Percentiles rank a stretch among this genome's conserved stretches.
phyloP scores from a whole-genome alignment of 2,329 filamentous ascomycete species.

The Trichoderma hamatum region DNA sequence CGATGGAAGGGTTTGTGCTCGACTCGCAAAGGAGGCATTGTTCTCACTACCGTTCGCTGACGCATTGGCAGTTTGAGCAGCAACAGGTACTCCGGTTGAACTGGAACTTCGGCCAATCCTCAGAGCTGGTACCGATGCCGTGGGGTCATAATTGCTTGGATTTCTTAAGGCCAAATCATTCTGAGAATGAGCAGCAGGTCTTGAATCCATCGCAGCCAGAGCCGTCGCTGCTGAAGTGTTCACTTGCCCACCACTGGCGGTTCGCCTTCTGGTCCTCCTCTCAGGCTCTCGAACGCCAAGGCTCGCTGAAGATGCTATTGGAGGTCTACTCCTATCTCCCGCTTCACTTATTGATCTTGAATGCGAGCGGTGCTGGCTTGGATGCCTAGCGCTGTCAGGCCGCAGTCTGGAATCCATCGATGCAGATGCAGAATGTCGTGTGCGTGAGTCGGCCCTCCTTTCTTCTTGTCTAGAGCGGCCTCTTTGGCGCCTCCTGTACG shows the following conservation, averaged over 20 bases:
- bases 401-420: constrained; percentile 36
- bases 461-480: constrained; percentile 58
- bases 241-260: constrained; percentile 55
- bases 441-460: constrained; percentile 48
- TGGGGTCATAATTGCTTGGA: constrained; percentile 46
- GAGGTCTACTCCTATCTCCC: constrained; percentile 57
- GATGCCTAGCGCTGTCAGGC: constrained; percentile 34
- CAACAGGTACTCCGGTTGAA: constrained; percentile 39
- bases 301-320: constrained; percentile 39
- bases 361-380: constrained; percentile 45
- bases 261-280: constrained; percentile 49
- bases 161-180: constrained; percentile 61
- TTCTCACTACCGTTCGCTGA: constrained; percentile 29
- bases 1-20: constrained; percentile 37
- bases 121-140: constrained; percentile 35
- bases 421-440: constrained; percentile 44
- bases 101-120: constrained; percentile 48
- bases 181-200: constrained; percentile 63
- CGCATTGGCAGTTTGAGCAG: constrained; percentile 33
- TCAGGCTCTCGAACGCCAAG: constrained; percentile 40
- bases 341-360: constrained; percentile 51
- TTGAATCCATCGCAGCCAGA: constrained; percentile 46
- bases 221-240: constrained; percentile 55
- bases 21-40: constrained; percentile 45
- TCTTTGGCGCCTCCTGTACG: constrained; percentile 76